Evolutionary conservation across 306 rosid species (phyloP), one percentile per base, ranked within the genome.

Genomic region (Quercus berberidifolia): DNA sequence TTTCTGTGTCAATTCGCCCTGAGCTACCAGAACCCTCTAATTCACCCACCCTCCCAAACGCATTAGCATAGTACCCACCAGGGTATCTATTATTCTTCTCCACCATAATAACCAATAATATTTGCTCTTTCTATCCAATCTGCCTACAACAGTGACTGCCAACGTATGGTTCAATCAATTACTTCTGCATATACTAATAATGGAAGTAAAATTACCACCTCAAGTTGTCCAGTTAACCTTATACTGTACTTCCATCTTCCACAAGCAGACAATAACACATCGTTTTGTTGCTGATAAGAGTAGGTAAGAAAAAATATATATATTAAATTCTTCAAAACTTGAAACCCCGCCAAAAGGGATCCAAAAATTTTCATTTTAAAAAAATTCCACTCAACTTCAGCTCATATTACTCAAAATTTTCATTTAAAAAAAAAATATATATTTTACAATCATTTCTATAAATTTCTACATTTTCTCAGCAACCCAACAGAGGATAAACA

Each of bases 11-110:
- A 12, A 89, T 70, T 64, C 88, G 59, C 38, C 97, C 98, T 0
- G 98, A 91, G 83, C 92, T 88, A 64, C 96, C 97, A 6, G 97
- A 91, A 1, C 91, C 95, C 84, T 93, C 97, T 18, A 88, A 93
- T 82, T 91, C 94, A 78, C 92, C 93, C 11, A 80, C 88, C 7
- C 79, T 83, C 74, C 75, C 89, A 17, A 84, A 52, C 5, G 89
- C 87, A 79, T 84, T 87, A 12, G 88, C 81, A 77, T 78, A 85
- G 78, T 88, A 88, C 52, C 89, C 88, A 55, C 92, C 91, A 59
- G 88, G 73, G 18, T 83, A 76, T 83, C 87, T 88, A 21, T 46
- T 74, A 80, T 84, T 84, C 84, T 84, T 93, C 4, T 85, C 84
- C 84, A 87, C 88, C 77, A 46, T 52, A 77, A 83, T 60, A 25